Evolutionary conservation across 352 stramenopile species (phyloP), one percentile per base, ranked within the genome.

Genomic region (Phytophthora tubulina): DNA sequence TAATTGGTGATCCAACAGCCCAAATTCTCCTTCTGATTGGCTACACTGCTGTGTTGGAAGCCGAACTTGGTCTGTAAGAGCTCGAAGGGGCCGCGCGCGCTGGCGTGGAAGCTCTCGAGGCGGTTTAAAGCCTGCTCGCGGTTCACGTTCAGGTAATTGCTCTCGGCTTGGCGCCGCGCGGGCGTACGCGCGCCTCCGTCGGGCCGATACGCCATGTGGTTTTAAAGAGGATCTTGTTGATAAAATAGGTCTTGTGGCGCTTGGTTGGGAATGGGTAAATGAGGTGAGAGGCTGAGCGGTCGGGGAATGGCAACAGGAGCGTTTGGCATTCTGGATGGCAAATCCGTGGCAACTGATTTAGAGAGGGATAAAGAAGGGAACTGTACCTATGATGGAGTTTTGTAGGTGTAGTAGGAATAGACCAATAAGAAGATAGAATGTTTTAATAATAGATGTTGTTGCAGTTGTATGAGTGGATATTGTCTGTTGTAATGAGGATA

Each of bases 1-100:
- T 93, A 93, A 75, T 96, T 96, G 42, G 87, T 86, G 56, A 96
- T 84, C 81, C 88, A 93, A 57, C 89, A 93, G 31, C 84, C 88
- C 52, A 96, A 75, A 65, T 96, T 91, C 63, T 96, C 89, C 66
- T 94, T 94, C 72, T 96, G 89, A 67, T 96, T 96, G 27, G 75
- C 76, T 10, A 94, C 83, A 42, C 76, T 92, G 57, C 80, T 87
- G 33, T 50, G 44, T 63, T 96, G 89, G 82, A 96, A 96, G 42
- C 88, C 88, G 51, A 95, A 94, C 55, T 94, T 94, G 65, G 49
- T 48, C 63, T 94, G 83, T n/a, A 96, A 76, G 49, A 89, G 72
- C 68, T 90, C 87, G 63, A 96, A 95, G 13, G 91, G 75, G 4
- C 88, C 89, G 0, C 44, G 44, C 27, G 69, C 53, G 4, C 60